Percentiles rank a stretch among this genome's conserved stretches.
Conservation (phyloP, 2,329 filamentous ascomycete species). For the Fusarium pseudograminearum region DNA sequence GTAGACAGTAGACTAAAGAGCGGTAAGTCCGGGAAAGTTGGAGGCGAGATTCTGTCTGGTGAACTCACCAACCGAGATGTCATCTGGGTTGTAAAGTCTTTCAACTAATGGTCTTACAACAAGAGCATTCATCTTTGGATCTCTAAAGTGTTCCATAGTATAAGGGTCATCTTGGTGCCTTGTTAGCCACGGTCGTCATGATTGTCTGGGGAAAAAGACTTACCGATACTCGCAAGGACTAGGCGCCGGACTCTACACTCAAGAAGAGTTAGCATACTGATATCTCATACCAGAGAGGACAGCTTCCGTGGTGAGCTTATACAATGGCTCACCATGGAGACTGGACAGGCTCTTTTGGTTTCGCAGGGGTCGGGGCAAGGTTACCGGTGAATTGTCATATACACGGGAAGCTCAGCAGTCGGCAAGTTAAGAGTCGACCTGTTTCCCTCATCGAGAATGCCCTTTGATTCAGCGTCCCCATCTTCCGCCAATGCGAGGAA, state of each 20-base stretch:
- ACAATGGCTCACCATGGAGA: slow-evolving; percentile 4
- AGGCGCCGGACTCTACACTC: slow-evolving; percentile 47
- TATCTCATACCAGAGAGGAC: neutral
- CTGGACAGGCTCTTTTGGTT: neutral
- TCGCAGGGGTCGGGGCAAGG: slow-evolving; percentile 15
- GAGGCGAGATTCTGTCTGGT: neutral
- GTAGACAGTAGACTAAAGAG: slow-evolving; percentile 72
- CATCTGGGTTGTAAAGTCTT: slow-evolving; percentile 72
- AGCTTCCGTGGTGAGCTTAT: neutral
- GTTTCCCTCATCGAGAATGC: slow-evolving; percentile 44
- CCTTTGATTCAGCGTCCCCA: slow-evolving; percentile 42
- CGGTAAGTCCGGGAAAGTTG: slow-evolving; percentile 2
- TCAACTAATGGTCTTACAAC: slow-evolving; percentile 77
- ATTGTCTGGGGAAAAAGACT: neutral
- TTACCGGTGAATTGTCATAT: slow-evolving; percentile 50
- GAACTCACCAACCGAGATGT: slow-evolving; percentile 70
- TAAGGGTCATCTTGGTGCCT: slow-evolving; percentile 55
- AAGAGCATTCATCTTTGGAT: slow-evolving; percentile 74
- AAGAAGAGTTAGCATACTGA: slow-evolving; percentile 43
- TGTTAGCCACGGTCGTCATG: slow-evolving; percentile 16
- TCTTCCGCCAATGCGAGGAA: slow-evolving; percentile 44
- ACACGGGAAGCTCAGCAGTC: slow-evolving; percentile 43
- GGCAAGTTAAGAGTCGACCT: slow-evolving; percentile 41
- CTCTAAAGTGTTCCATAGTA: slow-evolving; percentile 71
- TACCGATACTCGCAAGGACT: slow-evolving; percentile 48